Conservation (phyloP, 345 rosid genomes). For the Linum lewisii region DNA sequence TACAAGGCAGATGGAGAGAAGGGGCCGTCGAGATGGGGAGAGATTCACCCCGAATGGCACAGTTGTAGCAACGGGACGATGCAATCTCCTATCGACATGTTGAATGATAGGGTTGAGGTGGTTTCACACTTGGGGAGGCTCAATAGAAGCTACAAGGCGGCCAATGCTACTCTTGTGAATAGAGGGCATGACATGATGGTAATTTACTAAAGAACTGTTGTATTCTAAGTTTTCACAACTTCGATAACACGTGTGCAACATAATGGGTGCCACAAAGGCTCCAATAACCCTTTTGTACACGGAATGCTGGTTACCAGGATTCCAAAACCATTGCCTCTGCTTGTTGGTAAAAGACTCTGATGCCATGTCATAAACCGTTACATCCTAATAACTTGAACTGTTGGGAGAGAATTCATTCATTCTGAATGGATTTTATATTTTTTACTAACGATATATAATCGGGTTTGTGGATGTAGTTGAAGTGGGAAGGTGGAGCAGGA, state of each 20-base stretch:
- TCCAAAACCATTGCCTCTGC: no score
- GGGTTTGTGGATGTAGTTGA: slow-evolving; percentile 26
- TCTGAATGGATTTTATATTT: no score
- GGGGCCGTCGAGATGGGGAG: slow-evolving; percentile 74
- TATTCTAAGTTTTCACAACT: neutral
- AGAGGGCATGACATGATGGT: slow-evolving; percentile 93
- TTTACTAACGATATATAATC: no score
- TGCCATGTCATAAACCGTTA: no score
- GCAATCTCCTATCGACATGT: slow-evolving; percentile 86
- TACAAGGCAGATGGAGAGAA: slow-evolving; percentile 23
- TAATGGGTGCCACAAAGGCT: no score
- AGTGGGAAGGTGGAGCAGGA: slow-evolving; percentile 45
- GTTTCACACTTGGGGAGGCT: slow-evolving; percentile 45
- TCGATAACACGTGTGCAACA: no score
- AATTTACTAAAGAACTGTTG: neutral
- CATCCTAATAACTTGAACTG: no score
- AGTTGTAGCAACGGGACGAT: slow-evolving; percentile 51
- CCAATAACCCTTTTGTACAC: no score
- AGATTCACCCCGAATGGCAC: slow-evolving; percentile 47
- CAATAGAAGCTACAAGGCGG: slow-evolving; percentile 37
- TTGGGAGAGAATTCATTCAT: no score
- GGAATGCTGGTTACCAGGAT: no score
- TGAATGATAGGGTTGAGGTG: slow-evolving; percentile 36
- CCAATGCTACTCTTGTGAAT: slow-evolving; percentile 51
- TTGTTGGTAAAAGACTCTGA: no score